A percentile compares a stretch with the other conserved stretches of the same genome.
Conservation (phyloP, 495 filamentous ascomycete genomes). For the Penicillium flavigenum region DNA sequence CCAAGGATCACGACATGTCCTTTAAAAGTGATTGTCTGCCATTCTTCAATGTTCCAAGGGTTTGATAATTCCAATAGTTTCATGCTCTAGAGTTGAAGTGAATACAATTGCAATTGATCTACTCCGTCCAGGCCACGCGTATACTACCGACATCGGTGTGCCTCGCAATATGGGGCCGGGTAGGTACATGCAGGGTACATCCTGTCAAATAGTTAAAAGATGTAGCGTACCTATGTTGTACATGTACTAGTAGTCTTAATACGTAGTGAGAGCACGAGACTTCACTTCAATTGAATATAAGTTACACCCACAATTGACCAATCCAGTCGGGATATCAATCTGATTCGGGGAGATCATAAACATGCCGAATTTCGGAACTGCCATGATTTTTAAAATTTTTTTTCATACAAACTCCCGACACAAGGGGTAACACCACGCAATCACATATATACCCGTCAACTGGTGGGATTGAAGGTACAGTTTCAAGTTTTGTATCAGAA, state of each 20-base stretch:
- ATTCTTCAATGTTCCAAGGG: neutral
- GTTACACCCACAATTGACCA: neutral
- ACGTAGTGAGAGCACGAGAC: neutral
- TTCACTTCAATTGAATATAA: neutral
- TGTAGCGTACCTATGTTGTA: neutral
- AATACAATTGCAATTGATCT: neutral
- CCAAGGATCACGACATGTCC: slow-evolving; percentile 14
- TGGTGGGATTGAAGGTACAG: neutral
- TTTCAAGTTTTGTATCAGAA: neutral
- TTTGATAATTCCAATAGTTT: neutral
- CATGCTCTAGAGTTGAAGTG: neutral
- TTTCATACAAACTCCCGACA: neutral
- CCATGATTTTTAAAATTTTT: neutral
- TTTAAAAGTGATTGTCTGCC: neutral
- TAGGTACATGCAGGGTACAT: slow-evolving; percentile 9
- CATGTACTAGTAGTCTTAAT: neutral
- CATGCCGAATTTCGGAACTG: slow-evolving; percentile 11
- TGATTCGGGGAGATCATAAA: neutral
- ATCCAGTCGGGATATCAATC: slow-evolving; percentile 9
- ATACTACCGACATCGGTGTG: slow-evolving; percentile 5
- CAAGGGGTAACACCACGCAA: slow-evolving; percentile 6
- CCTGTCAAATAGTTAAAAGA: neutral
- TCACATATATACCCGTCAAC: neutral
- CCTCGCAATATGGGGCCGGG: neutral
- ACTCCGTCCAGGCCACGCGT: neutral